phyloP scores from a whole-genome alignment of 1,284 basidiomycete species.

The Cryptococcus amylolentus region DNA sequence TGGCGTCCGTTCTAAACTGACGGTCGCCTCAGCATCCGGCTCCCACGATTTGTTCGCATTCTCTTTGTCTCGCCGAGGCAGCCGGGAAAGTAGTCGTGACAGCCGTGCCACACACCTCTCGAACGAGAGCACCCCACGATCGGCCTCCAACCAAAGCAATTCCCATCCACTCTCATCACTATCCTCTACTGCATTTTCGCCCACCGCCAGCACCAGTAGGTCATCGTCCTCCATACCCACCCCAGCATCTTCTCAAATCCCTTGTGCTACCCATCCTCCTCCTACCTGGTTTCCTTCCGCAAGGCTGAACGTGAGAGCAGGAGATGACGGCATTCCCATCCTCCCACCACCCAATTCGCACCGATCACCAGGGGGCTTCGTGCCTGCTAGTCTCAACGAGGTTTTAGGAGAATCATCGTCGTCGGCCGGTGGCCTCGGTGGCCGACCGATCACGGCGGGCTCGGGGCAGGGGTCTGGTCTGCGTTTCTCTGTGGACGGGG shows the following conservation, averaged over 20 bases:
- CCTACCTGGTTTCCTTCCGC: constrained; percentile 10
- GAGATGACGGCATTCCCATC: constrained; percentile 20
- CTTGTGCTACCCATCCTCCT: constrained; percentile 1
- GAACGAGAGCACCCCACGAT: no score
- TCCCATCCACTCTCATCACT: constrained; percentile 6
- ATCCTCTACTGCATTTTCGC: background rate
- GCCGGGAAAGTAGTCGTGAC: background rate
- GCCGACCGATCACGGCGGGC: background rate
- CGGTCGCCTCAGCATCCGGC: constrained; percentile 7
- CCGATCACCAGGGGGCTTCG: background rate
- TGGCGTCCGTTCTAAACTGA: no score
- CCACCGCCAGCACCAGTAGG: background rate
- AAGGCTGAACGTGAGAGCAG: constrained; percentile 5
- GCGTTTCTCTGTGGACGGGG: background rate
- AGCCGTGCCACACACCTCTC: no score
- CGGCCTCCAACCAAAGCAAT: no score
- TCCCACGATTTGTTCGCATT: constrained; percentile 34
- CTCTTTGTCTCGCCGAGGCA: constrained; percentile 20
- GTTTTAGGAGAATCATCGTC: constrained; percentile 2
- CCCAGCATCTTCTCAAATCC: background rate
- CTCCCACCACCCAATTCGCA: constrained; percentile 14
- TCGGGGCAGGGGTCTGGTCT: background rate
- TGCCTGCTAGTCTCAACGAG: constrained; percentile 14
- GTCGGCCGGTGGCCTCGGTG: background rate
- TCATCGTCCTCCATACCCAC: background rate